phyloP scores from a whole-genome alignment of 2,329 filamentous ascomycete genomes.

The Sporothrix pseudoabietina region DNA sequence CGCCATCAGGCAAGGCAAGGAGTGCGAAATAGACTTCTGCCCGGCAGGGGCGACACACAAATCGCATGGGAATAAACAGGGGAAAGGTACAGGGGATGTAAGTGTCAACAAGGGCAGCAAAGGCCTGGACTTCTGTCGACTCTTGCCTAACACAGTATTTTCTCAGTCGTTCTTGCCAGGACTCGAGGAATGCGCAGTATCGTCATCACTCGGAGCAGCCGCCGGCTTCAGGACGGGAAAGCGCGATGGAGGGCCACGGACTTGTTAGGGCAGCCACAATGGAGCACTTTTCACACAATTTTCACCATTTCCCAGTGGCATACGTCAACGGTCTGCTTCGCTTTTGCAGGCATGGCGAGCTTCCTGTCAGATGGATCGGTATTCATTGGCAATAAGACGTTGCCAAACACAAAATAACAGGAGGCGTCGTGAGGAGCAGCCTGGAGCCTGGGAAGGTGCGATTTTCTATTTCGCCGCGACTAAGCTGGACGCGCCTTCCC shows the following conservation, averaged over 20 bases:
- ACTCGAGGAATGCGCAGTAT: background rate
- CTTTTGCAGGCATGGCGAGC: background rate
- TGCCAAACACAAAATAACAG: background rate
- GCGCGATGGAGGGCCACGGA: background rate
- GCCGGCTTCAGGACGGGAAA: background rate
- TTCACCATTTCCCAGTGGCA: background rate
- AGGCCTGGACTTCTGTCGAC: conserved; percentile 6
- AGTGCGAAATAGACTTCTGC: background rate
- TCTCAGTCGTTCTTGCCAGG: background rate
- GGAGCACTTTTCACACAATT: background rate
- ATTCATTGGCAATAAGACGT: background rate
- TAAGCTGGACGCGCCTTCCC: conserved; percentile 1
- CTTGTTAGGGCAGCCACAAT: background rate
- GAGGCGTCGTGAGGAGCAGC: background rate
- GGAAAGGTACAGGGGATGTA: conserved; percentile 1
- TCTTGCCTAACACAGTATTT: background rate
- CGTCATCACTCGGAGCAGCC: background rate
- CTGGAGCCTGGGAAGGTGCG: background rate
- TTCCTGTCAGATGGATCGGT: conserved; percentile 5
- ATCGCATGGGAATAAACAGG: conserved; percentile 8
- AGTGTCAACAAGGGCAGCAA: background rate
- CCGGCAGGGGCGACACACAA: background rate
- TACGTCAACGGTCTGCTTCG: background rate
- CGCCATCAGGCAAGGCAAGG: background rate
- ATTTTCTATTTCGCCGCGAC: background rate